A percentile compares a stretch with the other conserved stretches of the same genome.
phyloP scores from a whole-genome alignment of 2,329 filamentous ascomycete genomes.

The Teratosphaeriaceae sp. region DNA sequence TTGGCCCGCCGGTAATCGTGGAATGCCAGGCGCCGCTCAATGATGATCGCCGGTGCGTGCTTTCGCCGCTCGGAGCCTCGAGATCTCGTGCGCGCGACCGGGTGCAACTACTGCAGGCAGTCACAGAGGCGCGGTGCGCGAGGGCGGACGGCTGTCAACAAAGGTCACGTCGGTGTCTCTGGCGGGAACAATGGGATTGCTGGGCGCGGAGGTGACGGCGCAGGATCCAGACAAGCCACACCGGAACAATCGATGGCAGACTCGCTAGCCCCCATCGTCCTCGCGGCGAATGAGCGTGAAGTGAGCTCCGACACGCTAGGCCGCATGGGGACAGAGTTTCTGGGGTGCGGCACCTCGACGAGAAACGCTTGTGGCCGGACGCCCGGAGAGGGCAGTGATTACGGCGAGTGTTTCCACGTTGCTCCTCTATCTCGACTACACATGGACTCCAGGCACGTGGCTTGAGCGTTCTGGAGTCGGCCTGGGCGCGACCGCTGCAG shows the following conservation, averaged over 20 bases:
- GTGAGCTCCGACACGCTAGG: slow-evolving; percentile 1
- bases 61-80: background rate
- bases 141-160: no score
- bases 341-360: background rate
- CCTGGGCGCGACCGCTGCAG: no score
- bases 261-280: slow-evolving; percentile 3
- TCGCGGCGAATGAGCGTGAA: background rate
- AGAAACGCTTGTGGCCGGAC: background rate
- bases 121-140: no score
- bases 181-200: no score
- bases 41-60: slow-evolving; percentile 1
- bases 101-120: no score
- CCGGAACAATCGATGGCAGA: slow-evolving; percentile 8
- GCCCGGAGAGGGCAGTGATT: background rate
- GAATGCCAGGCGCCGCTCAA: slow-evolving; percentile 4
- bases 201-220: no score
- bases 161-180: no score
- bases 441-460: no score
- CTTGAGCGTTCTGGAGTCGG: no score
- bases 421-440: no score
- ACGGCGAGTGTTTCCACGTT: no score
- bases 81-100: slow-evolving; percentile 2
- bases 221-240: slow-evolving; percentile 6
- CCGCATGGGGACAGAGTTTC: background rate
- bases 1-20: slow-evolving; percentile 2